A percentile compares a stretch with the other conserved stretches of the same genome.
Evolutionary conservation across 176 grass and related monocot genomes (phyloP).

Genomic region (Phragmites australis): DNA sequence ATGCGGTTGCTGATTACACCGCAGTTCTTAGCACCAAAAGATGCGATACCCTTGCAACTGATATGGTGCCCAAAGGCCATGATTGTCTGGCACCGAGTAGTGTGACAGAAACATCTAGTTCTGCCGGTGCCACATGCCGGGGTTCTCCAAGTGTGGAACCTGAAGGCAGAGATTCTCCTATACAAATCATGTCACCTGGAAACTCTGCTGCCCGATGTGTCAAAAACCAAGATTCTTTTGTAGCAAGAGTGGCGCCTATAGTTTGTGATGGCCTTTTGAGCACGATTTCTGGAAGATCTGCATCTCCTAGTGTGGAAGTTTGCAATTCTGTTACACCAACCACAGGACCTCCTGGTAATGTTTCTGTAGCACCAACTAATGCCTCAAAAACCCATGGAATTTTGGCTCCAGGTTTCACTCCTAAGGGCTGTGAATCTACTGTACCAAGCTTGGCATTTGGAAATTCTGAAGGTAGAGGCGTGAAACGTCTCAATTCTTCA

Average conservation of each 20-base stretch:
- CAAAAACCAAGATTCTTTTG: slow-evolving; percentile 38
- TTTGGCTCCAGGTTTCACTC: background rate
- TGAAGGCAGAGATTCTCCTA: slow-evolving; percentile 15
- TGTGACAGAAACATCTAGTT: slow-evolving; percentile 37
- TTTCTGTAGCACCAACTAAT: slow-evolving; percentile 33
- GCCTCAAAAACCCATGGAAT: slow-evolving; percentile 1
- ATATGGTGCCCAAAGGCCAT: background rate
- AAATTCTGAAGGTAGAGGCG: slow-evolving; percentile 15
- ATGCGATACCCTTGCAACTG: slow-evolving; percentile 7
- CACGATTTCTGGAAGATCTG: slow-evolving; percentile 37
- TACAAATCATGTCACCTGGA: slow-evolving; percentile 23
- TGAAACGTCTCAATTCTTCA: slow-evolving; percentile 7
- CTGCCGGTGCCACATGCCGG: background rate
- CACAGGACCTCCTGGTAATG: slow-evolving; percentile 10
- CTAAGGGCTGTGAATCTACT: slow-evolving; percentile 36
- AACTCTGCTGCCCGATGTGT: slow-evolving; percentile 13
- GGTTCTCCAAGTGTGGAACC: slow-evolving; percentile 29
- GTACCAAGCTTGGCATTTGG: slow-evolving; percentile 44
- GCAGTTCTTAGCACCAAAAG: slow-evolving; percentile 29
- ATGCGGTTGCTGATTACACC: slow-evolving; percentile 18
- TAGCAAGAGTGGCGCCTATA: slow-evolving; percentile 43
- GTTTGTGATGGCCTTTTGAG: slow-evolving; percentile 36
- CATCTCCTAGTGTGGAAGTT: slow-evolving; percentile 20
- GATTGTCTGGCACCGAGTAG: slow-evolving; percentile 26
- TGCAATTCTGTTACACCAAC: slow-evolving; percentile 17